A percentile compares a stretch with the other conserved stretches of the same genome.
These are phyloP conservation scores for Wickerhamiella azyma DNA, from an alignment of 805 yeast species.

Conservation along the genomic window DNA sequence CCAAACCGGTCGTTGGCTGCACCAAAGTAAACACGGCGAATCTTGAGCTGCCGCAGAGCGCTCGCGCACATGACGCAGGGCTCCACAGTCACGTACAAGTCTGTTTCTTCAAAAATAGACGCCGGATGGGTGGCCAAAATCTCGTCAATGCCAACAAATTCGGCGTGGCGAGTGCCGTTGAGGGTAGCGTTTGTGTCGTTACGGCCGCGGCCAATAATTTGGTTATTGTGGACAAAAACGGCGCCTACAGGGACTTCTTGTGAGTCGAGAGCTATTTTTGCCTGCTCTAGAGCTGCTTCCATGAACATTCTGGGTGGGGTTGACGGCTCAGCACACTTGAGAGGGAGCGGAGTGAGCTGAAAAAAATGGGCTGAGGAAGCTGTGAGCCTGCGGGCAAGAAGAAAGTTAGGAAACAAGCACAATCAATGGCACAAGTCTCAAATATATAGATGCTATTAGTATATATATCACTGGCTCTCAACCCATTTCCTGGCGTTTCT, in stretches of 20 bases:
- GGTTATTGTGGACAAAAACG: slow-evolving; percentile 41
- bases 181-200: slow-evolving; percentile 76
- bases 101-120: slow-evolving; percentile 37
- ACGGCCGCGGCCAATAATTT: slow-evolving; percentile 60
- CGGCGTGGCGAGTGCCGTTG: slow-evolving; percentile 88
- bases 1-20: slow-evolving; percentile 94
- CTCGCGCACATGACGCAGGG: slow-evolving; percentile 98
- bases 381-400: too few species aligned
- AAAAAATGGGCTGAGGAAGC: too few species aligned
- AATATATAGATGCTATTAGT: too few species aligned
- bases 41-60: slow-evolving; percentile 67
- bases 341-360: too few species aligned
- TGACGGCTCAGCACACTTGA: too few species aligned
- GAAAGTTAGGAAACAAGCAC: too few species aligned
- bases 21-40: slow-evolving; percentile 68
- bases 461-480: slow-evolving; percentile 12
- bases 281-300: slow-evolving; percentile 31
- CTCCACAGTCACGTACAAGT: slow-evolving; percentile 86
- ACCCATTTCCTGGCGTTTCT: slow-evolving; percentile 93
- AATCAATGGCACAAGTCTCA: too few species aligned
- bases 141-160: slow-evolving; percentile 61
- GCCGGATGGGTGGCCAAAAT: slow-evolving; percentile 29
- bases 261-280: slow-evolving; percentile 46
- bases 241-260: slow-evolving; percentile 83
- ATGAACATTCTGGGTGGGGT: slow-evolving; percentile 21